Evolutionary conservation across 2,329 filamentous ascomycete genomes (phyloP).

Genomic region (Fusarium tjaetaba): DNA sequence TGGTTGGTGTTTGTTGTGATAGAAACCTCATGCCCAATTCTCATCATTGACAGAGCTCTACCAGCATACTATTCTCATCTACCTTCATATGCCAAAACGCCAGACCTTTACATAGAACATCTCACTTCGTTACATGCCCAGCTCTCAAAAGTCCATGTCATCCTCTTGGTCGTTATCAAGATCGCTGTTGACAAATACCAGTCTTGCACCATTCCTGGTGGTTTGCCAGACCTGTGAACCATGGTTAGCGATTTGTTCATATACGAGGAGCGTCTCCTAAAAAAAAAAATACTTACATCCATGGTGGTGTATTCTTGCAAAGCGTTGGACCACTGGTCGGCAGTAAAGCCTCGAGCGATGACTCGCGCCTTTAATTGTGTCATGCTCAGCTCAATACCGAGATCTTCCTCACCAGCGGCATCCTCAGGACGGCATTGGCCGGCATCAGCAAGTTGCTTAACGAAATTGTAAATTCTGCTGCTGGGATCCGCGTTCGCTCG

Average conservation of each 20-base stretch:
- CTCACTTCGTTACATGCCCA: constrained; percentile 28
- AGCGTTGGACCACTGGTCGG: constrained; percentile 87
- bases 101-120: constrained; percentile 38
- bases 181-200: constrained; percentile 73
- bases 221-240: constrained; percentile 78
- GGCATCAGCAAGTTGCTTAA: constrained; percentile 85
- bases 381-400: constrained; percentile 79
- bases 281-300: constrained; percentile 73
- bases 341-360: constrained; percentile 94
- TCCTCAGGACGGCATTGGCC: constrained; percentile 84
- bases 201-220: constrained; percentile 72
- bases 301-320: constrained; percentile 89
- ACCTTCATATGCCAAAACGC: constrained; percentile 47
- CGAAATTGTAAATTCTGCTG: constrained; percentile 93
- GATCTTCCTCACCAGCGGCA: constrained; percentile 63
- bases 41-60: constrained; percentile 24
- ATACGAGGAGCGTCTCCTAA: neutral
- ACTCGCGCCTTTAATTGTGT: constrained; percentile 90
- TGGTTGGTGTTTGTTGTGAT: neutral
- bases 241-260: constrained; percentile 50
- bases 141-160: constrained; percentile 55
- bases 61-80: constrained; percentile 35
- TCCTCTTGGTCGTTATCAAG: constrained; percentile 60
- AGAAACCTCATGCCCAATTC: constrained; percentile 1
- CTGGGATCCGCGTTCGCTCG: constrained; percentile 80